Evolutionary conservation across 2,329 filamentous ascomycete genomes (phyloP), one percentile per base, ranked within the genome.

Genomic region (Ascocoryne sarcoides): DNA sequence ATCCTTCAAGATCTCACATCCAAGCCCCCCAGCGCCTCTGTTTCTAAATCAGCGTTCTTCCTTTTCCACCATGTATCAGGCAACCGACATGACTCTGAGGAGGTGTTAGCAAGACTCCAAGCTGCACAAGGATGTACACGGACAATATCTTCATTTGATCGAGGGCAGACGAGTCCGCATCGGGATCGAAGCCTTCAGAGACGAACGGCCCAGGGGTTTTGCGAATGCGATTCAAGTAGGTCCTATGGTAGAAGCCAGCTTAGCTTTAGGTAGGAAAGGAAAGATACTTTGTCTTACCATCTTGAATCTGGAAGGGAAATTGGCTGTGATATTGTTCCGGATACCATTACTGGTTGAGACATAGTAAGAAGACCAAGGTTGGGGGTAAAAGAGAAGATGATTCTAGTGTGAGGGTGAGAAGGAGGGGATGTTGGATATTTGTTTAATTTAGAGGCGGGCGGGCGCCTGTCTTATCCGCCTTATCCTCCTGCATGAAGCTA

Each of bases 1-100:
- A 57, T 98, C 87, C 69, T 98, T 98, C 38, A 98, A 69, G 32
- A 98, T 94, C 61, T 98, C 92, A 56, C 92, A 98, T 50, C 92
- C 92, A 44, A 98, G 65, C 9, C 92, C 92, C 47, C 92, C 92
- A 44, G 92, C 92, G 43, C 92, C 92, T 52, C 89, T 95, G 53
- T 46, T 48, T 10, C 35, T 21, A 36, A 46, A 36, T 54, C 31
- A 56, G 52, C 20, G 43, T 37, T n/a, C n/a, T 10, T 1, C 33
- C n/a, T 28, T 20, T 26, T 26, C 15, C 35, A 15, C 29, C 28
- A 4, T 29, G 36, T 40, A 18, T 18, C 34, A 50, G 42, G 42
- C 40, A 44, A 52, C 47, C 28, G 52, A 65, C 52, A 62, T 58
- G 31, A 55, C 47, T 41, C 53, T 50, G 19, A 20, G 20, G 37